These are phyloP conservation scores for Ambrosia artemisiifolia DNA, from an alignment of 129 eudicot genomes.

Conservation along the genomic window DNA sequence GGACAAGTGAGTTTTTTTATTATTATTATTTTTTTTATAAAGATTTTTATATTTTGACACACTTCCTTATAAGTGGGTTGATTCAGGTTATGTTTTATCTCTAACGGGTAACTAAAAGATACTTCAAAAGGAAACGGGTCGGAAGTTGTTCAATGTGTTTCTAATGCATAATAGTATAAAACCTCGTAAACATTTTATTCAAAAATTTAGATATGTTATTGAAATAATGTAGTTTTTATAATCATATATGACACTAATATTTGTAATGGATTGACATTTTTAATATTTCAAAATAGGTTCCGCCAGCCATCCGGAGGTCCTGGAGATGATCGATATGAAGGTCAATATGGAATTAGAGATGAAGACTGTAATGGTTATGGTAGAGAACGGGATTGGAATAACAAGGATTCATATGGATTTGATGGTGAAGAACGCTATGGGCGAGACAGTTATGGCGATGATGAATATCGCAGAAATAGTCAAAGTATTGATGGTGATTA, in stretches of 20 bases:
- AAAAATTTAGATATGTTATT: neutral
- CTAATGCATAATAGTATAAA: neutral
- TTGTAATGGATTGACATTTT: neutral
- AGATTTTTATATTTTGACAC: too few relatives aligned
- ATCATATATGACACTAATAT: neutral
- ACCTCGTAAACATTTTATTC: neutral
- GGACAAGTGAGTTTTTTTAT: too few relatives aligned
- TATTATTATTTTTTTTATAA: too few relatives aligned
- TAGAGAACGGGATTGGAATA: too few relatives aligned
- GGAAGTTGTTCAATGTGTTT: neutral
- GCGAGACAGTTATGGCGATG: constrained; percentile 47
- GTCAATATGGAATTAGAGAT: constrained; percentile 51
- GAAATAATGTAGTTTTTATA: neutral
- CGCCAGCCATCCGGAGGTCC: constrained; percentile 59
- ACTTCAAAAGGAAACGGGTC: neutral
- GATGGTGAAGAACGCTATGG: constrained; percentile 39
- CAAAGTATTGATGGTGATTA: constrained; percentile 47
- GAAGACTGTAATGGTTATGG: constrained; percentile 73
- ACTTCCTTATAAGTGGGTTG: too few relatives aligned
- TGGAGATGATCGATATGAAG: constrained; percentile 37
- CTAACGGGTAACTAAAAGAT: too few relatives aligned
- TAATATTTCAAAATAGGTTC: constrained; percentile 38
- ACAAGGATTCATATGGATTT: constrained; percentile 42
- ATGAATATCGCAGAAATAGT: constrained; percentile 75
- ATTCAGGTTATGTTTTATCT: neutral